These are phyloP conservation scores for Entophlyctis helioformis DNA, from an alignment of 192 early-diverging fungal species.

Conservation along the genomic window DNA sequence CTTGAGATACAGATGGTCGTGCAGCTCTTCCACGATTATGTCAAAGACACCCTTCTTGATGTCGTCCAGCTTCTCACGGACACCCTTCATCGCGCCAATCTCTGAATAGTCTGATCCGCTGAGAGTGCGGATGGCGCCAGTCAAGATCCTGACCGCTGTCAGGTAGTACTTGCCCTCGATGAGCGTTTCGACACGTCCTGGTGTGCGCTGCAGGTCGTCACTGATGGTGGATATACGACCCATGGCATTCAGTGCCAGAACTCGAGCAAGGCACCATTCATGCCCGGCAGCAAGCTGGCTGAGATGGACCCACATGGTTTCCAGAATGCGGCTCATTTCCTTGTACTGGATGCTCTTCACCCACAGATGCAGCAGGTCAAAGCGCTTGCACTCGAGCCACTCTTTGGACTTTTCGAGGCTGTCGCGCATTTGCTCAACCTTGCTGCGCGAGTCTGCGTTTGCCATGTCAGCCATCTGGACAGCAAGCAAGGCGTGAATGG, in stretches of 20 bases:
- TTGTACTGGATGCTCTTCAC: conserved; percentile 44
- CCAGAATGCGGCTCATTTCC: conserved; percentile 46
- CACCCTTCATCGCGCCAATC: conserved; percentile 39
- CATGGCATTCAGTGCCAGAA: too few species aligned
- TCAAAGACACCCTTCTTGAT: conserved; percentile 29
- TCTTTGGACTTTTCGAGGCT: conserved; percentile 33
- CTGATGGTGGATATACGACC: conserved; percentile 18
- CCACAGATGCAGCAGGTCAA: conserved; percentile 50
- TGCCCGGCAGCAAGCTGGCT: too few species aligned
- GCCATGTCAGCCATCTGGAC: background rate
- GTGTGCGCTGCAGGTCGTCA: conserved; percentile 33
- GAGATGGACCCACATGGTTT: conserved; percentile 32
- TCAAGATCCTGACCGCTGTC: conserved; percentile 29
- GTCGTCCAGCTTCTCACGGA: conserved; percentile 22
- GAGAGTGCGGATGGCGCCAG: conserved; percentile 14
- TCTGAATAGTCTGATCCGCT: conserved; percentile 26
- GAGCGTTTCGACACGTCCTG: conserved; percentile 31
- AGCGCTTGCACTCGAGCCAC: conserved; percentile 42
- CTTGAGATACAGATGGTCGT: conserved; percentile 47
- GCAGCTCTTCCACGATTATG: conserved; percentile 40
- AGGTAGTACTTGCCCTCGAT: conserved; percentile 36
- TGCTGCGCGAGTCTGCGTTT: conserved; percentile 21
- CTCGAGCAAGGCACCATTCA: too few species aligned
- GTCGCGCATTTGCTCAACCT: conserved; percentile 25
- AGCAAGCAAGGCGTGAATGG: too few species aligned